Evolutionary conservation across 2,329 filamentous ascomycete species (phyloP), one percentile per base, ranked within the genome.

Genomic region (Exophiala bonariae): DNA sequence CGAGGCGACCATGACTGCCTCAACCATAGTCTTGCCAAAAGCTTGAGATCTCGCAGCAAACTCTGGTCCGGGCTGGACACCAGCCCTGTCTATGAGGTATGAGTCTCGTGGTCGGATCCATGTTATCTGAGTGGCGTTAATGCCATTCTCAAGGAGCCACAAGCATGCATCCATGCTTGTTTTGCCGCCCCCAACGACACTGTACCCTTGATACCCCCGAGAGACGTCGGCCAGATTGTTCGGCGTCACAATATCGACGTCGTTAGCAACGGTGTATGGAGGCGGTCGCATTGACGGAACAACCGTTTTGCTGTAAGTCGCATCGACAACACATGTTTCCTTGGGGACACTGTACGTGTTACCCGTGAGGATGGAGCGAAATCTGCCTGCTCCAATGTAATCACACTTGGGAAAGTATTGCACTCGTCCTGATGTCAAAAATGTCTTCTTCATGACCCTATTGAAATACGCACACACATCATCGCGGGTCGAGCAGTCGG

Each of bases 171-270:
- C 42, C 34, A 45, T 45, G 32, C 32, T 20, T 4, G 42, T 45
- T 28, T 45, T 45, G 11, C 42, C 42, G n/a, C n/a, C 32, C 3
- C 42, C 42, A 38, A 45, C 42, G n/a, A 45, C 42, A 45, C 32
- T 45, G 18, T 45, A 45, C 19, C 30, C n/a, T 30, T 16, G n/a
- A 22, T 45, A 45, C 4, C 32, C 32, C 6, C 34, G 42, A n/a
- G 32, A 38, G 18, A 38, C 23, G 4, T 18, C 42, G 17, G 42
- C 5, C 3, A 45, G 42, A 39, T 39, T 22, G 32, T 45, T 45
- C 19, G 42, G 42, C 22, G 42, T 38, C 10, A 45, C 23, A 23
- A 45, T 38, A 14, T 45, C 34, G n/a, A 45, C 42, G 3, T 18
- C 42, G 34, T 19, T 7, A 16, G 42, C 32, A 8, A 45, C 22